These are phyloP conservation scores for Odonthalia washingtoniensis DNA, from an alignment of 31 red algal genomes.

Conservation along the genomic window DNA sequence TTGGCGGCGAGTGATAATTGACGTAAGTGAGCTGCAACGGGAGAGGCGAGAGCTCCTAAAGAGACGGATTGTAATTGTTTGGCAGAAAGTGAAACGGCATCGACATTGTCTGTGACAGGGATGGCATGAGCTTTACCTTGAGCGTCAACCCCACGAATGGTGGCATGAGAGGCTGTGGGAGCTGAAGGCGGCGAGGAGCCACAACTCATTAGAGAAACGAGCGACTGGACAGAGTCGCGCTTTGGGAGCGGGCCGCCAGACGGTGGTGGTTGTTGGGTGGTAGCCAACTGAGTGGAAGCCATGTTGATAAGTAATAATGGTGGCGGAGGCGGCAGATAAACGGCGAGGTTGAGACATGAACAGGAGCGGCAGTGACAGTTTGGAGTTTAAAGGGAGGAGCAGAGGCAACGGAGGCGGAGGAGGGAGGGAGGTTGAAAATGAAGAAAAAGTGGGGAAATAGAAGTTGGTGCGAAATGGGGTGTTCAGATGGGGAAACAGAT, in stretches of 20 bases:
- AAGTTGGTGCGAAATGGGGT: too few relatives aligned
- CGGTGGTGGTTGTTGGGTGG: not conserved
- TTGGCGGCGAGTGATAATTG: constrained; percentile 84
- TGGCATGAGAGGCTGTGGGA: constrained; percentile 11
- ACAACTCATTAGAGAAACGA: constrained; percentile 50
- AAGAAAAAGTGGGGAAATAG: too few relatives aligned
- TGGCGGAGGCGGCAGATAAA: too few relatives aligned
- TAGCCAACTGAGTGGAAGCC: not conserved
- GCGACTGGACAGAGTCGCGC: constrained; percentile 68
- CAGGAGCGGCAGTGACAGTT: too few relatives aligned
- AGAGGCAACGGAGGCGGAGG: too few relatives aligned
- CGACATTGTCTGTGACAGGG: constrained; percentile 26
- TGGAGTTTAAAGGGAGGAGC: too few relatives aligned
- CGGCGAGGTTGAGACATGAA: too few relatives aligned
- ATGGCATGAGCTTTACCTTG: constrained; percentile 44
- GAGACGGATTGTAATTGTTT: constrained; percentile 51
- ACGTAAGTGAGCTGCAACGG: constrained; percentile 8
- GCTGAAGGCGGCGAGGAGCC: not conserved
- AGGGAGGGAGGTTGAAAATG: too few relatives aligned
- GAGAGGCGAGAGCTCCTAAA: constrained; percentile 41
- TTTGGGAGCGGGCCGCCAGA: constrained; percentile 55
- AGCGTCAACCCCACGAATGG: constrained; percentile 61
- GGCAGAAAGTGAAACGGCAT: constrained; percentile 71
- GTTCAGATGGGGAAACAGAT: too few relatives aligned
- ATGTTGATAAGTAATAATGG: too few relatives aligned